Percentiles rank a stretch among this genome's conserved stretches.
Conservation (phyloP, 352 stramenopile genomes). For the Globisporangium echinulatum region DNA sequence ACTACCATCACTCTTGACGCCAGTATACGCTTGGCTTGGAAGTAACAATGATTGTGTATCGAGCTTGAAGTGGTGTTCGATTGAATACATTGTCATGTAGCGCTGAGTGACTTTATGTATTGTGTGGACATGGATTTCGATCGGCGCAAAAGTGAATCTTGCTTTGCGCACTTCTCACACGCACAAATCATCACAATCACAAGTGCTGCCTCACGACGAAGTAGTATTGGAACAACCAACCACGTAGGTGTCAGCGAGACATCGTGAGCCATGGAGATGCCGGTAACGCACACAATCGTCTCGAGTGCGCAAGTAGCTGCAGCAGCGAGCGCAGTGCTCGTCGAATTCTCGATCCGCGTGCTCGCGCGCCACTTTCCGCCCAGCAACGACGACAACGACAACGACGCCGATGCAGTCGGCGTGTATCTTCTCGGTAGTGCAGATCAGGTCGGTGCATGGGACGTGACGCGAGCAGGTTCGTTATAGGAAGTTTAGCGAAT, state of each 20-base stretch:
- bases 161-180: not conserved
- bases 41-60: too few species aligned
- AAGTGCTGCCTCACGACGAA: not conserved
- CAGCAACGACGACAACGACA: constrained; percentile 2
- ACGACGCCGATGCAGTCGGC: constrained; percentile 12
- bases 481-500: too few species aligned
- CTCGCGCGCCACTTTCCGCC: constrained; percentile 13
- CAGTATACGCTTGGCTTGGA: too few species aligned
- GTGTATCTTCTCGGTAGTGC: constrained; percentile 52
- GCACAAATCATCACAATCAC: not conserved
- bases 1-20: too few species aligned
- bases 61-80: not conserved
- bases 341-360: constrained; percentile 34
- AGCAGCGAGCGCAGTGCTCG: constrained; percentile 1
- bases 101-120: not conserved
- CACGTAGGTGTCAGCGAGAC: too few species aligned
- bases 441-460: constrained; percentile 54
- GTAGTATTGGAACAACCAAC: not conserved
- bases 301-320: not conserved
- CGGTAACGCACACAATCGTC: not conserved
- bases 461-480: constrained; percentile 41
- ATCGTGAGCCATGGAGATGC: too few species aligned
- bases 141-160: not conserved
- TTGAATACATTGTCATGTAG: not conserved
- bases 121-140: not conserved